These are phyloP conservation scores for Mortierella hygrophila DNA, from an alignment of 192 early-diverging fungal genomes.

Conservation along the genomic window DNA sequence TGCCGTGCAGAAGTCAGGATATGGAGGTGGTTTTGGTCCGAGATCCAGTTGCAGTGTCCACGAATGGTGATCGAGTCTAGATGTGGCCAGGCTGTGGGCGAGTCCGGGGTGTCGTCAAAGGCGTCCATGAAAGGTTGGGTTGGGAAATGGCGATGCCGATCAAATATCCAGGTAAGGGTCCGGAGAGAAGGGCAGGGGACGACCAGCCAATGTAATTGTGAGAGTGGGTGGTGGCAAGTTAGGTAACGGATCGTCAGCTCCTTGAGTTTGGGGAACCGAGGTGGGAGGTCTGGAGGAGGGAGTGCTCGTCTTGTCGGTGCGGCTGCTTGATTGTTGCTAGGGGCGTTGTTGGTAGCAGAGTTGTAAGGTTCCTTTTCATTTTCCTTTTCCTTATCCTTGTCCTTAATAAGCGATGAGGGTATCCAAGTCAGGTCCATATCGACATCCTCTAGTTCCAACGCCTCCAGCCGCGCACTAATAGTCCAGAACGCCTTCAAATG, in stretches of 20 bases:
- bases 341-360: too few species aligned
- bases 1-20: neutral
- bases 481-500: slow-evolving; percentile 23
- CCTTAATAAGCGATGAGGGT: neutral
- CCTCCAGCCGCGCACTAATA: slow-evolving; percentile 13
- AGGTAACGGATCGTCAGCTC: neutral
- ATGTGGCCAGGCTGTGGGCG: slow-evolving; percentile 9
- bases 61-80: neutral
- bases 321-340: neutral
- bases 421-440: slow-evolving; percentile 11
- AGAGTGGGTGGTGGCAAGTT: neutral
- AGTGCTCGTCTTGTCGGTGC: neutral
- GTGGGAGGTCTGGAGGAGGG: too few species aligned
- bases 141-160: neutral
- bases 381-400: neutral
- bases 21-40: neutral
- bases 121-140: neutral
- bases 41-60: neutral
- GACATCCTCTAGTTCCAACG: neutral
- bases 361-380: neutral
- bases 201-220: neutral
- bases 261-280: slow-evolving; percentile 5
- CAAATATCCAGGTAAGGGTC: neutral
- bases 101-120: neutral
- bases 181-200: neutral